phyloP scores from a whole-genome alignment of 1,139 yeast species.

The Hyphopichia fennica region DNA sequence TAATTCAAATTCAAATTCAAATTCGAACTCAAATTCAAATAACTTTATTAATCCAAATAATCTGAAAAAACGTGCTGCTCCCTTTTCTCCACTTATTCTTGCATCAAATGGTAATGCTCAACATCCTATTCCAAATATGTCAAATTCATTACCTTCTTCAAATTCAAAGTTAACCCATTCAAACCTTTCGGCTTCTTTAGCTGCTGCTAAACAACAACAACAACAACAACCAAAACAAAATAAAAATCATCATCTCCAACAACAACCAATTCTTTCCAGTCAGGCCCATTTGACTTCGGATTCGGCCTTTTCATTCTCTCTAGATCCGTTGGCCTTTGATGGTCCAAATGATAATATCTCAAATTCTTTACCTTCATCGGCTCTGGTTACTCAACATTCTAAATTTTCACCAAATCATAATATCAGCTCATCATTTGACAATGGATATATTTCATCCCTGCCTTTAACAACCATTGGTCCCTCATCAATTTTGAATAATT shows the following conservation, averaged over 20 bases:
- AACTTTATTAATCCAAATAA: conserved; percentile 3
- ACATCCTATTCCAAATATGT: not conserved
- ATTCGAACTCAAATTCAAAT: not conserved
- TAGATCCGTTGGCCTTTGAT: conserved; percentile 37
- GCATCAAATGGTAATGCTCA: conserved; percentile 2
- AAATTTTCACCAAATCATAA: conserved; percentile 2
- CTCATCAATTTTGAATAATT: conserved; percentile 6
- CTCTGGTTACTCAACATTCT: not conserved
- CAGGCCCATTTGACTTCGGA: not conserved
- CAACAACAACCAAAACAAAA: conserved; percentile 3
- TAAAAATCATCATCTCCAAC: conserved; percentile 7
- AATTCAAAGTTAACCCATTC: conserved; percentile 9
- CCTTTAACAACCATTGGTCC: not conserved
- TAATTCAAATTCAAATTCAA: not conserved
- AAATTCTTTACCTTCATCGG: conserved; percentile 1
- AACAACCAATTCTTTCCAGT: not conserved
- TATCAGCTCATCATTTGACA: conserved; percentile 11
- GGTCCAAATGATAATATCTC: conserved; percentile 26
- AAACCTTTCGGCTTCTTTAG: conserved; percentile 16
- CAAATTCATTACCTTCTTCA: conserved; percentile 7
- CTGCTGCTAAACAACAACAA: conserved; percentile 7
- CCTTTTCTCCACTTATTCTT: conserved; percentile 30
- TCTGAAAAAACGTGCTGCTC: conserved; percentile 33
- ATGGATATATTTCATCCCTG: not conserved
- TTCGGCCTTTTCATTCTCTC: conserved; percentile 24